Evolutionary conservation across 495 filamentous ascomycete genomes (phyloP), one percentile per base, ranked within the genome.

Genomic region (Mycothermus thermophilus): DNA sequence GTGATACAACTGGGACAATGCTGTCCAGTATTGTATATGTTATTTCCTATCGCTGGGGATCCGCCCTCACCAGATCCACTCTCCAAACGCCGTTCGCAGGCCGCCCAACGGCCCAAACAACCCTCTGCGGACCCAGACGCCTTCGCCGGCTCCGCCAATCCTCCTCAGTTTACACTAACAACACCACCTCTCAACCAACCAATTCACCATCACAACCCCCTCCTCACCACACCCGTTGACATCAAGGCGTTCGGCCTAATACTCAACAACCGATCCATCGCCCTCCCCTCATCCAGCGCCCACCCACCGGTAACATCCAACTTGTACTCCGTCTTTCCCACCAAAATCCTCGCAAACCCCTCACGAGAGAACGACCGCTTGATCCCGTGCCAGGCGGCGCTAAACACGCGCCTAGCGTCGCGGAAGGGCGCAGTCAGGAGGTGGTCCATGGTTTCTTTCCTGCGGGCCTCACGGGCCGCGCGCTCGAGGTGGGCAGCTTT

Each of bases 391-490:
- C 60, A 62, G 2, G 59, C 31, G 3, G 33, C 32, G 7, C 34
- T 37, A 15, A 59, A 42, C 3, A 37, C 60, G 31, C 46, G 43
- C 16, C 41, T 35, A 1, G 47, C 54, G 32, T 67, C 55, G 14
- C 67, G 51, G 44, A 71, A 68, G n/a, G 66, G 66, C 30, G 52
- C 45, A 4, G 63, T 70, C 55, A 71, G 50, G 25, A 70, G 37
- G 46, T 62, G 58, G 33, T 59, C 47, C 46, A 57, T 54, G 43
- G 64, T 53, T 29, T 64, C 59, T 40, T 68, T 51, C 27, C 57
- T 52, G 36, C 44, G 41, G 1, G 46, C 41, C 31, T 49, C 49
- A 14, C 51, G 44, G 30, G 54, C 48, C 18, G 43, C 44, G 29
- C 44, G 34, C 38, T 49, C 42, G 31, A 38, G 34, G 0, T 36